Evolutionary conservation across 495 filamentous ascomycete genomes (phyloP).

Genomic region (Sabuloglossum arenarium): DNA sequence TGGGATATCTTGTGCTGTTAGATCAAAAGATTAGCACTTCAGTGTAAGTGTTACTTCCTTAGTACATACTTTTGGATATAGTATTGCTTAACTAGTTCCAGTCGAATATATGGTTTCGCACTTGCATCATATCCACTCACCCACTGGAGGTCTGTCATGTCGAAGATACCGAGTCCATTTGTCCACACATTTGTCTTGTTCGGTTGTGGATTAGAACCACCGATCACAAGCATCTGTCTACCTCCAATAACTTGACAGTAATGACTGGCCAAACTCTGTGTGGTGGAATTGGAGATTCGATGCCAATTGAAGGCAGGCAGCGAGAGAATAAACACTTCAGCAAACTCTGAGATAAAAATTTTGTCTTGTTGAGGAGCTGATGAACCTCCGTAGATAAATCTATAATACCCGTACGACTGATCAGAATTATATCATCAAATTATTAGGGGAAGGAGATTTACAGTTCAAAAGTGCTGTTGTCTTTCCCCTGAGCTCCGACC

Average conservation of each 20-base stretch:
- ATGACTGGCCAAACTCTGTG: neutral
- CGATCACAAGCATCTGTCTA: conserved; percentile 1
- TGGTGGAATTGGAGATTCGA: neutral
- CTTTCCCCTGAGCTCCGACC: neutral
- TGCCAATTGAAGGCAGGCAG: neutral
- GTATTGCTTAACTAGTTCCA: neutral
- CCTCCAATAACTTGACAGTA: neutral
- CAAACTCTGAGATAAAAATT: neutral
- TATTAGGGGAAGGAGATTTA: neutral
- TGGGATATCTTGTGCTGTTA: neutral
- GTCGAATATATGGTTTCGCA: neutral
- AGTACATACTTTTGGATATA: neutral
- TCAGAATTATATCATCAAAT: neutral
- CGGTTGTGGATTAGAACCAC: neutral
- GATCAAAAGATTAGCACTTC: neutral
- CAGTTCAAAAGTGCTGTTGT: neutral
- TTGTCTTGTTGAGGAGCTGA: neutral
- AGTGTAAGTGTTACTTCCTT: no score
- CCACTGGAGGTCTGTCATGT: neutral
- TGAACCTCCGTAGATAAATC: neutral
- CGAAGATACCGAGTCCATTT: conserved; percentile 2
- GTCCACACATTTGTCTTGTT: neutral
- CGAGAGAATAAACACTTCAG: neutral
- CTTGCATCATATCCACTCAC: neutral
- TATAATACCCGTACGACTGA: neutral